Base-by-base conservation (phyloP, 352 stramenopile species). In the Phytophthora pinifolia region DNA sequence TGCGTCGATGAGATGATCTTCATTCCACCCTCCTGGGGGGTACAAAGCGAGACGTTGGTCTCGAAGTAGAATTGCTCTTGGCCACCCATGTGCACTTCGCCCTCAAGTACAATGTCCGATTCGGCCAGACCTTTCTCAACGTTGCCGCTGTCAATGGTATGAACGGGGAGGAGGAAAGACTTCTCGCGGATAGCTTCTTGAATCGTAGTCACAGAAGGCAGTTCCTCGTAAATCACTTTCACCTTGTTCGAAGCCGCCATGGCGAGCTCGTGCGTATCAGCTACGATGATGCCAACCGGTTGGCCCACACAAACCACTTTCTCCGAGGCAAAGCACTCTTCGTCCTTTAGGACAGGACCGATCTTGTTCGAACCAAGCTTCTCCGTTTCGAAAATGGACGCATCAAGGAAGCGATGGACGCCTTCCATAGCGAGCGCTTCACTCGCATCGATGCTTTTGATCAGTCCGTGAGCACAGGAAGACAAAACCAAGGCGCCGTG, bases 51-150 rank as follows among this genome's bases (percentile, higher is more conserved):
- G 9, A 86, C 76, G 42, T 97, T 93, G 9, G 88, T 96, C 66
- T 98, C 92, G 17, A 98, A 88, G 74, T 98, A 98, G 60, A 98
- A 98, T 67, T 98, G 95, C 55, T 98, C 93, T 56, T 98, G 95
- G 6, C 92, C 94, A 17, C 92, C 92, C 45, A 95, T 88, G 29
- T 85, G 74, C 33, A 98, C 85, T 10, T 92, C 86, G 17, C 95
- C 95, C 42, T 96, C 83, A 4, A 96, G 66, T 15, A 96, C 74
- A 29, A 92, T 62, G 34, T 91, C 77, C 3, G 76, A 77, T 37
- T 88, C 67, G 13, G 69, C 70, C 15, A 91, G 70, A 1, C 79
- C 92, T 31, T 82, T 67, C 15, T 86, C 67, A 4, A 96, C 65
- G 47, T 98, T 83, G 9, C 94, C 93, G 37, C 81, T 72, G 29